These are phyloP conservation scores for Heterococcus sp. DNA, from an alignment of 108 stramenopile genomes.

Conservation along the genomic window DNA sequence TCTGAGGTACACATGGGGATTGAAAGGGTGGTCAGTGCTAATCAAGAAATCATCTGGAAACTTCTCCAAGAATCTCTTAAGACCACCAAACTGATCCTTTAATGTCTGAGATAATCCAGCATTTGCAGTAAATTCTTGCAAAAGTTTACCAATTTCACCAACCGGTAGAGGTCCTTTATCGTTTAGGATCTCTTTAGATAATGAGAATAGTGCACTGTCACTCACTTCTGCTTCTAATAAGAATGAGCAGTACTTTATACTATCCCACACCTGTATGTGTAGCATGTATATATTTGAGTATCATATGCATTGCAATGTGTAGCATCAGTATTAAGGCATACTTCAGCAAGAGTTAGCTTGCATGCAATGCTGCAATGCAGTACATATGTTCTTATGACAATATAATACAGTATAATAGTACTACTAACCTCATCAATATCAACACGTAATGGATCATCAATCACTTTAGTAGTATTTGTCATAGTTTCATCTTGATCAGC, in stretches of 20 bases:
- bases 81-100: constrained; percentile 59
- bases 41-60: constrained; percentile 54
- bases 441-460: no score
- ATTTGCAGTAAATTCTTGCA: constrained; percentile 54
- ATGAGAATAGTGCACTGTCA: constrained; percentile 37
- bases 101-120: constrained; percentile 42
- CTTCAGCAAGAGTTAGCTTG: no score
- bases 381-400: no score
- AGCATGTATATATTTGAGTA: neutral
- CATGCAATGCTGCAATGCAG: no score
- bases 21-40: constrained; percentile 59
- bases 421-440: no score
- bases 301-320: neutral
- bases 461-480: no score
- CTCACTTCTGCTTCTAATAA: constrained; percentile 55
- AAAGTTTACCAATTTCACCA: constrained; percentile 60
- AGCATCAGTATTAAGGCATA: no score
- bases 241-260: constrained; percentile 52
- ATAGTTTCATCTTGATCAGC: neutral
- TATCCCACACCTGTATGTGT: constrained; percentile 22
- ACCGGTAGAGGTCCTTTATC: constrained; percentile 58
- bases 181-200: constrained; percentile 42
- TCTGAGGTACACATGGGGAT: constrained; percentile 60
- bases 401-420: no score
- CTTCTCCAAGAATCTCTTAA: constrained; percentile 62